Evolutionary conservation across 306 rosid species (phyloP).

Genomic region (Oemleria cerasiformis): DNA sequence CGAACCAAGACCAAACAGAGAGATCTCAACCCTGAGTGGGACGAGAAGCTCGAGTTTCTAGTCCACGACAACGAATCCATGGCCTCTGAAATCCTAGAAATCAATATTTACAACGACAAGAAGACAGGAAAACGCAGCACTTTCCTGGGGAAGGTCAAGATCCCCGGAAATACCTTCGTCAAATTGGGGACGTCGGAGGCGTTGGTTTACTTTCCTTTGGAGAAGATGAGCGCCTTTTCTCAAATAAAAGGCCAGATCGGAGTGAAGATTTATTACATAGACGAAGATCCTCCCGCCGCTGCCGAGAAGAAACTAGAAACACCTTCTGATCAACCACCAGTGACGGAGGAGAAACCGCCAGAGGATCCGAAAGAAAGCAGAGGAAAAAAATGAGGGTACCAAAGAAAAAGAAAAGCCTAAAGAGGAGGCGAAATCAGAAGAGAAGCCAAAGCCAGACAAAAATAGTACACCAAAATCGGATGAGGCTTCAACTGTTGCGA

Average conservation of each 20-base stretch:
- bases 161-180: conserved; percentile 49
- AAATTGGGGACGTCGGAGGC: conserved; percentile 46
- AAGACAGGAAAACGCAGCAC: conserved; percentile 68
- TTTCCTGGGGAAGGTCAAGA: conserved; percentile 78
- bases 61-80: no score
- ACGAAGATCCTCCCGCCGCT: conserved; percentile 49
- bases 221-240: conserved; percentile 84
- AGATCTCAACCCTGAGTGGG: no score
- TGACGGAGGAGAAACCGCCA: conserved; percentile 32
- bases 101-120: no score
- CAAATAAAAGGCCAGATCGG: conserved; percentile 87
- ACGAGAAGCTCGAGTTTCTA: no score
- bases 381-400: conserved; percentile 28
- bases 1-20: no score
- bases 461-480: no score
- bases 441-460: no score
- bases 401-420: conserved; percentile 29
- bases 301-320: conserved; percentile 26
- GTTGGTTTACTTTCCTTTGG: conserved; percentile 66
- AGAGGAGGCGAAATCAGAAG: no score
- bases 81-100: no score
- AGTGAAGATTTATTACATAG: conserved; percentile 54
- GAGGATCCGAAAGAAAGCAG: conserved; percentile 20
- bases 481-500: no score
- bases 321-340: neutral